phyloP scores from a whole-genome alignment of 352 stramenopile genomes.

The Phytophthora pluvialis region DNA sequence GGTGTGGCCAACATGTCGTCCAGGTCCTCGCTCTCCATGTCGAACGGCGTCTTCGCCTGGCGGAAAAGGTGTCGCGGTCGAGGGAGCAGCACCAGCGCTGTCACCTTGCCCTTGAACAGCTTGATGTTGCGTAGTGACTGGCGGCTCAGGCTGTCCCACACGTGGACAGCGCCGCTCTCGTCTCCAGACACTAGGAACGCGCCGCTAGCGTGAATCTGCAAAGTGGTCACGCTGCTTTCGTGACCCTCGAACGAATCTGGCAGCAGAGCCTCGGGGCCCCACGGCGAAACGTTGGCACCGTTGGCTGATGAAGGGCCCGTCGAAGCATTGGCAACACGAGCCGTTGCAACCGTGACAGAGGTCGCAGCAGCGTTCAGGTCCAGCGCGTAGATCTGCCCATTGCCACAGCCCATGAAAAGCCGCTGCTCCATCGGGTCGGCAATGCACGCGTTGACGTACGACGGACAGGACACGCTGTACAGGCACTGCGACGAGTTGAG shows the following conservation, averaged over 20 bases:
- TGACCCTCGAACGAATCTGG: slow-evolving; percentile 72
- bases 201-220: slow-evolving; percentile 66
- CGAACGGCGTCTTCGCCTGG: slow-evolving; percentile 49
- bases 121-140: slow-evolving; percentile 73
- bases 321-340: slow-evolving; percentile 52
- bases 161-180: slow-evolving; percentile 58
- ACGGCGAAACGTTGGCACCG: slow-evolving; percentile 33
- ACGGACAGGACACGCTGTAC: slow-evolving; percentile 72
- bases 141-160: slow-evolving; percentile 73
- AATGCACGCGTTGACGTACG: slow-evolving; percentile 68
- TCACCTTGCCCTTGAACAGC: slow-evolving; percentile 70
- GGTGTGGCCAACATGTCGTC: slow-evolving; percentile 40
- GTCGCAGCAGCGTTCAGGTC: slow-evolving; percentile 71
- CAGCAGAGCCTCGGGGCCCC: slow-evolving; percentile 50
- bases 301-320: slow-evolving; percentile 16
- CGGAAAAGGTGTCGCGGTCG: slow-evolving; percentile 67
- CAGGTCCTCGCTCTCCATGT: slow-evolving; percentile 36
- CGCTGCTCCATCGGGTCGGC: slow-evolving; percentile 70
- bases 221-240: slow-evolving; percentile 58
- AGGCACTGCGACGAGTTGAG: slow-evolving; percentile 60
- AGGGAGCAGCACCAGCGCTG: slow-evolving; percentile 55
- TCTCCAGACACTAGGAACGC: slow-evolving; percentile 70
- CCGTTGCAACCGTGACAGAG: slow-evolving; percentile 52
- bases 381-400: slow-evolving; percentile 75
- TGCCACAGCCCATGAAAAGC: slow-evolving; percentile 75